phyloP scores from a whole-genome alignment of 2,329 filamentous ascomycete species.

The Fusarium incarnatum region DNA sequence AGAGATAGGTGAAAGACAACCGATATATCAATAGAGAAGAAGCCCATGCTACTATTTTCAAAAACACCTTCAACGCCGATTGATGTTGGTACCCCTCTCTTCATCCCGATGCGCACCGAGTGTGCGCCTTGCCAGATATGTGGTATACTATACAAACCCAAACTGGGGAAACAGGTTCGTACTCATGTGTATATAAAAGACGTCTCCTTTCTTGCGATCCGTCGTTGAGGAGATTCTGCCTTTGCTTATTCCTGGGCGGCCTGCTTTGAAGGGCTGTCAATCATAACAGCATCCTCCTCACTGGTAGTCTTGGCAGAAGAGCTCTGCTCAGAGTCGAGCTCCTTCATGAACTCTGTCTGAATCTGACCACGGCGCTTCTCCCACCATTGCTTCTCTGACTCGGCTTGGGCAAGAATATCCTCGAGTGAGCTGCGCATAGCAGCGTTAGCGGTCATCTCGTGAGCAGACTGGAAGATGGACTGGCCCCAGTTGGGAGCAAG shows the following conservation, averaged over 20 bases:
- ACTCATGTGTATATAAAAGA: constrained; percentile 4
- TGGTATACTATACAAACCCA: constrained; percentile 25
- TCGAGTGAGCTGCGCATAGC: constrained; percentile 79
- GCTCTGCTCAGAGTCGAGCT: constrained; percentile 74
- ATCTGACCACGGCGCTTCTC: constrained; percentile 82
- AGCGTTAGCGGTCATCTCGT: constrained; percentile 91
- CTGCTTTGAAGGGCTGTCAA: constrained; percentile 74
- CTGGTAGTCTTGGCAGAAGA: constrained; percentile 54
- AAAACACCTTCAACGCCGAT: constrained; percentile 30
- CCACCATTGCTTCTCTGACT: constrained; percentile 91
- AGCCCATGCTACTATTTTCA: constrained; percentile 39
- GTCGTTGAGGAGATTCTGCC: neutral
- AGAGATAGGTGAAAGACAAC: constrained; percentile 7
- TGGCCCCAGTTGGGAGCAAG: constrained; percentile 91
- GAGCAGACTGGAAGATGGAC: constrained; percentile 95
- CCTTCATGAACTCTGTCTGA: constrained; percentile 82
- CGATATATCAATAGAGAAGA: constrained; percentile 39
- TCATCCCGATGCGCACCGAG: constrained; percentile 3
- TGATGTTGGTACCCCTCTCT: constrained; percentile 10
- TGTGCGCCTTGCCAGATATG: constrained; percentile 6
- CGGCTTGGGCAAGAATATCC: constrained; percentile 77
- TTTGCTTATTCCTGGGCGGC: constrained; percentile 57
- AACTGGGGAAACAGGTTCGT: neutral
- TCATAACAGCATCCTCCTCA: constrained; percentile 72
- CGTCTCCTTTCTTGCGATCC: neutral